A percentile compares a stretch with the other conserved stretches of the same genome.
These are phyloP conservation scores for Fusarium sarcochroum DNA, from an alignment of 2,329 filamentous ascomycete genomes.

Conservation along the genomic window DNA sequence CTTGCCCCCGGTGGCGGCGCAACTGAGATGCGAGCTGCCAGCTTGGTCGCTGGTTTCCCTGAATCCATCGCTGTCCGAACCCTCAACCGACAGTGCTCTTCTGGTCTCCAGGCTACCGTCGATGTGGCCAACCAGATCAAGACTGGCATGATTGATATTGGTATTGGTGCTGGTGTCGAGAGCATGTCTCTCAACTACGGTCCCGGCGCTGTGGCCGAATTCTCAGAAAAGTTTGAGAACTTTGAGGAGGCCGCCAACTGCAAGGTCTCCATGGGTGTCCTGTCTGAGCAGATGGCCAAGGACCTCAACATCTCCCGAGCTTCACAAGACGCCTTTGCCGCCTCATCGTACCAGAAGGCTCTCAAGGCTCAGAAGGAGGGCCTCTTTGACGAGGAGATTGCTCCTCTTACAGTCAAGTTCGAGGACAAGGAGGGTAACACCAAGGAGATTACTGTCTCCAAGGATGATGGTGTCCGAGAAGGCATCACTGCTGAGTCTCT, in stretches of 20 bases:
- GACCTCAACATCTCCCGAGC: slow-evolving; percentile 80
- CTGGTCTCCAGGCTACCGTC: slow-evolving; percentile 90
- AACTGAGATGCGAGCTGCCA: slow-evolving; percentile 95
- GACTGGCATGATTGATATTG: slow-evolving; percentile 93
- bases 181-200: slow-evolving; percentile 96
- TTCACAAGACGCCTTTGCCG: slow-evolving; percentile 92
- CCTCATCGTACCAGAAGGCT: slow-evolving; percentile 93
- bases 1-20: slow-evolving; percentile 94
- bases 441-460: slow-evolving; percentile 84
- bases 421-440: slow-evolving; percentile 92
- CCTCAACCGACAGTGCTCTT: slow-evolving; percentile 95
- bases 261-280: slow-evolving; percentile 95
- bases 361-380: slow-evolving; percentile 85
- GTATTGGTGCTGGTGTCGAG: slow-evolving; percentile 94
- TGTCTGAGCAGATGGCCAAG: slow-evolving; percentile 96
- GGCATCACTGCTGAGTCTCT: slow-evolving; percentile 90
- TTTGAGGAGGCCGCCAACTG: slow-evolving; percentile 90
- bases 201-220: slow-evolving; percentile 89
- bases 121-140: slow-evolving; percentile 96
- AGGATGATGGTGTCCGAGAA: slow-evolving; percentile 88
- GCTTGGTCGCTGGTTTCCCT: slow-evolving; percentile 91
- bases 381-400: slow-evolving; percentile 94
- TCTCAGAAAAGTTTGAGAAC: slow-evolving; percentile 88
- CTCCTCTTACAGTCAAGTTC: slow-evolving; percentile 86
- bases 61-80: slow-evolving; percentile 86